Evolutionary conservation across 2,329 filamentous ascomycete genomes (phyloP).

Genomic region (Calycina marina): DNA sequence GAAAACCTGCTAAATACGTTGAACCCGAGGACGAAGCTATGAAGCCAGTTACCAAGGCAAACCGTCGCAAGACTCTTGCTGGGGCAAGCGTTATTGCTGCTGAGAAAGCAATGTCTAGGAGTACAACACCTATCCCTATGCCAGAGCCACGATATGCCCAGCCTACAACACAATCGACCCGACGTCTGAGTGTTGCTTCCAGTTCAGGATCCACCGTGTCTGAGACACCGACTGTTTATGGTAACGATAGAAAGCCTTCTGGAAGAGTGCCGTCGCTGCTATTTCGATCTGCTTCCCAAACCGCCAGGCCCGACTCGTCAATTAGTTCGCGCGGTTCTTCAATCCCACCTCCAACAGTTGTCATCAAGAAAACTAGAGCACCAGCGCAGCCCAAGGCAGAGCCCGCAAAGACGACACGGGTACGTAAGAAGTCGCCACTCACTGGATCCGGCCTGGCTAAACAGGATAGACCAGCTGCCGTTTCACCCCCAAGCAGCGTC

Average conservation of each 20-base stretch:
- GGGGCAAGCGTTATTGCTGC: slow-evolving; percentile 32
- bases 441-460: slow-evolving; percentile 5
- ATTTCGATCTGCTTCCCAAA: slow-evolving; percentile 28
- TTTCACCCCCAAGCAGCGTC: slow-evolving; percentile 1
- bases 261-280: slow-evolving; percentile 10
- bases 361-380: slow-evolving; percentile 46
- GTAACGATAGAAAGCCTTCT: slow-evolving; percentile 17
- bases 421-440: slow-evolving; percentile 17
- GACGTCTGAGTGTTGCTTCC: slow-evolving; percentile 31
- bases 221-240: slow-evolving; percentile 10
- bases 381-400: slow-evolving; percentile 28
- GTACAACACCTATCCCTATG: slow-evolving; percentile 20
- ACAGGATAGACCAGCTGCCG: neutral
- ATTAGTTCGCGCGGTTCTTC: slow-evolving; percentile 27
- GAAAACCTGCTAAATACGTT: slow-evolving; percentile 41
- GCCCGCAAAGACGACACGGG: slow-evolving; percentile 21
- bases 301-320: slow-evolving; percentile 27
- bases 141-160: slow-evolving; percentile 16
- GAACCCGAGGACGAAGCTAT: slow-evolving; percentile 37
- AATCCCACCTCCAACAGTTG: slow-evolving; percentile 26
- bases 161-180: slow-evolving; percentile 16
- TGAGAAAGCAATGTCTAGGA: slow-evolving; percentile 24
- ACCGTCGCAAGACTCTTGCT: slow-evolving; percentile 47
- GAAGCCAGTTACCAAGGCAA: slow-evolving; percentile 22
- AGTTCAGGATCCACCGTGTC: slow-evolving; percentile 22